Evolutionary conservation across 441 rosid genomes (phyloP).

Genomic region (Pelargonium fulgidum): DNA sequence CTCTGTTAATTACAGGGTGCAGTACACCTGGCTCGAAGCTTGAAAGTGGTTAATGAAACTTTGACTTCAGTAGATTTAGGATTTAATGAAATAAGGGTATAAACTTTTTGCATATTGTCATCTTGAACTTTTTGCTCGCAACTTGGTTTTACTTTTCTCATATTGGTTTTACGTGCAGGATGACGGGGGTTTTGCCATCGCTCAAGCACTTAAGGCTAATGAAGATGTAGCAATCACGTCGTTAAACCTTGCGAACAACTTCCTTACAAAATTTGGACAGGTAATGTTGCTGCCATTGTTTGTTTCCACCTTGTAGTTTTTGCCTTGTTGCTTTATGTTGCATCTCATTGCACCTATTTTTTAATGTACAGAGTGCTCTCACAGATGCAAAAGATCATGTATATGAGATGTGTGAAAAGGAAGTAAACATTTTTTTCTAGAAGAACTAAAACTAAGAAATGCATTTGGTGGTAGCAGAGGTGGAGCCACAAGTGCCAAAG

Average conservation of each 20-base stretch:
- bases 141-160: slow-evolving; percentile 5
- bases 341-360: not conserved
- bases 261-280: slow-evolving; percentile 94
- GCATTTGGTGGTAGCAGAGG: too few species aligned
- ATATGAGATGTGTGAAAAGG: slow-evolving; percentile 84
- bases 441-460: not conserved
- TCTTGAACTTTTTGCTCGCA: not conserved
- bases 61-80: slow-evolving; percentile 78
- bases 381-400: slow-evolving; percentile 87
- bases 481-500: not conserved
- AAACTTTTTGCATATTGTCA: not conserved
- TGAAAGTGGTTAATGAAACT: slow-evolving; percentile 93
- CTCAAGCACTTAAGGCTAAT: slow-evolving; percentile 85
- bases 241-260: slow-evolving; percentile 72
- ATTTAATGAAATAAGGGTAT: slow-evolving; percentile 84
- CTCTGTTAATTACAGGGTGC: slow-evolving; percentile 53
- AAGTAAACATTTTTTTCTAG: slow-evolving; percentile 76
- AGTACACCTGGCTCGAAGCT: slow-evolving; percentile 69
- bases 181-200: slow-evolving; percentile 90
- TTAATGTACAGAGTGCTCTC: slow-evolving; percentile 64
- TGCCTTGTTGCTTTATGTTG: too few species aligned
- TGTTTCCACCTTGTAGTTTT: too few species aligned
- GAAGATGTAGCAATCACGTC: slow-evolving; percentile 78
- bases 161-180: slow-evolving; percentile 39
- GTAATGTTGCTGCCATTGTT: slow-evolving; percentile 25